Conservation (phyloP, 352 stramenopile species). For the Phytophthora fragariaefolia region DNA sequence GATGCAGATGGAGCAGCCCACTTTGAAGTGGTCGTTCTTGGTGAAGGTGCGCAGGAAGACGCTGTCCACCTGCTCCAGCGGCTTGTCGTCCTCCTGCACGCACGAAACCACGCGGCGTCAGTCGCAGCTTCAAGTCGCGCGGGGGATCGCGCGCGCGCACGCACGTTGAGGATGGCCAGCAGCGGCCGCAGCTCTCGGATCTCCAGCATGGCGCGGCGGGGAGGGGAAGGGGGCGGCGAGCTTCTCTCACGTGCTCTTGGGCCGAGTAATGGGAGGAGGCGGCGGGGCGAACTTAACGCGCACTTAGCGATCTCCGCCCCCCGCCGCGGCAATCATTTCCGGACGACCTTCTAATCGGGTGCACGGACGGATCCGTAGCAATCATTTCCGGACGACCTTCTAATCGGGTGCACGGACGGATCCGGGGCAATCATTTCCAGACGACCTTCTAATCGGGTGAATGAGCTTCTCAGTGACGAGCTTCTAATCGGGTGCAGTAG, state of each 20-base stretch:
- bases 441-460: too few species aligned
- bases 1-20: slow-evolving; percentile 91
- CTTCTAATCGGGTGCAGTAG: too few species aligned
- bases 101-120: too few species aligned
- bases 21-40: slow-evolving; percentile 92
- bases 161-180: slow-evolving; percentile 85
- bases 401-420: too few species aligned
- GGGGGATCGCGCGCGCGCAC: slow-evolving; percentile 19
- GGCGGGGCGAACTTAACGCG: slow-evolving; percentile 11
- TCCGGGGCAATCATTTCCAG: slow-evolving; percentile 13
- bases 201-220: slow-evolving; percentile 64
- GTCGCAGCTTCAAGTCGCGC: too few species aligned
- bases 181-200: slow-evolving; percentile 82
- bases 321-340: slow-evolving; percentile 9
- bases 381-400: slow-evolving; percentile 23
- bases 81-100: slow-evolving; percentile 87
- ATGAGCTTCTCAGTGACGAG: too few species aligned
- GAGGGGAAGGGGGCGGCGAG: slow-evolving; percentile 9
- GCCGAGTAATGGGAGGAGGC: slow-evolving; percentile 28
- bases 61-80: slow-evolving; percentile 72
- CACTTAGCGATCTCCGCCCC: slow-evolving; percentile 5
- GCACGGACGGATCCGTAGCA: too few species aligned
- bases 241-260: slow-evolving; percentile 12
- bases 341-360: too few species aligned
- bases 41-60: slow-evolving; percentile 83